Evolutionary conservation across 768 basidiomycete species (phyloP).

Genomic region (Termitomyces sp.): DNA sequence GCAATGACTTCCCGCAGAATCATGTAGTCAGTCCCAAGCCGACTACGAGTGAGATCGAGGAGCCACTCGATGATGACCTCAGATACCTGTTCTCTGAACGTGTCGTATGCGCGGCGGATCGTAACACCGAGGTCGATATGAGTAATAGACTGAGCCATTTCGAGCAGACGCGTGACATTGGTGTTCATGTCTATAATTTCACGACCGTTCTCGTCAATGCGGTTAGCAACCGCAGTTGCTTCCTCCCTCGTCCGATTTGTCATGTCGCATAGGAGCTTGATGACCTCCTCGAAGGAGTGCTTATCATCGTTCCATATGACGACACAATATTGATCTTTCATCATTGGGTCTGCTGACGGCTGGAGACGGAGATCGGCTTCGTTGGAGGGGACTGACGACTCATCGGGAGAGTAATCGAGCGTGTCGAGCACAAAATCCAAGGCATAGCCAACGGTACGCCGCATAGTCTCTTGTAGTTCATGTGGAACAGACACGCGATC

Average conservation of each 20-base stretch:
- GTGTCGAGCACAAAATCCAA: constrained; percentile 84
- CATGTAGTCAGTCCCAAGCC: constrained; percentile 63
- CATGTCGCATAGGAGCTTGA: constrained; percentile 63
- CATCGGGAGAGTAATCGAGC: constrained; percentile 78
- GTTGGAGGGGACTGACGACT: constrained; percentile 60
- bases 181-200: constrained; percentile 79
- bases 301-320: constrained; percentile 98
- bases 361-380: constrained; percentile 73
- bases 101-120: constrained; percentile 82
- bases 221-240: constrained; percentile 50
- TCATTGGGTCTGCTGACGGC: constrained; percentile 74
- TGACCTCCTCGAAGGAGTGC: constrained; percentile 88
- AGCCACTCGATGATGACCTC: constrained; percentile 86
- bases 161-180: constrained; percentile 53
- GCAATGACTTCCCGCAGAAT: constrained; percentile 73
- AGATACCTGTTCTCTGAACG: constrained; percentile 83
- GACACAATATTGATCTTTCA: constrained; percentile 76
- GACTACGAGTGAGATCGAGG: constrained; percentile 71
- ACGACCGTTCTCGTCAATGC: constrained; percentile 77
- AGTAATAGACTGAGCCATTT: constrained; percentile 73
- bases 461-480: constrained; percentile 73
- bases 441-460: constrained; percentile 68
- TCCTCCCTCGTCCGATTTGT: constrained; percentile 52
- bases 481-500: constrained; percentile 55
- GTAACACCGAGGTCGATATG: constrained; percentile 93